Base-by-base conservation (phyloP, 1,284 basidiomycete genomes). In the Sutorius eximius region DNA sequence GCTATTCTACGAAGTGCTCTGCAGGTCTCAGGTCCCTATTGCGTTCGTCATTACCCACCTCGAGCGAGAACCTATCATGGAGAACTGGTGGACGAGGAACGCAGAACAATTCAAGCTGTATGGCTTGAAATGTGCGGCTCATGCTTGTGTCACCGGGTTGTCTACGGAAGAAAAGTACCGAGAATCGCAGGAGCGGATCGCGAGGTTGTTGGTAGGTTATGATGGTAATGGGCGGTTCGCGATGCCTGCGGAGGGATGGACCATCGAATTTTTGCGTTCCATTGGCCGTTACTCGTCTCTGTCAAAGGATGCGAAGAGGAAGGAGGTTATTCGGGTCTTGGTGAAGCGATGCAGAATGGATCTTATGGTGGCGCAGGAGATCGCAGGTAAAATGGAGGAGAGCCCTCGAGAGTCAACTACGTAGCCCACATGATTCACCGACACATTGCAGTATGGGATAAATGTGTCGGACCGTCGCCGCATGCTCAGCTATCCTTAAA, bases 41-140 rank as follows among this genome's bases (percentile, higher is more conserved):
- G 69, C 71, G 3, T 11, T 74, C 13, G 65, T 71, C n/a, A 56
- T 77, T 24, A 77, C 75, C 2, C 66, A 75, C 6, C 65, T 76
- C 3, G 76, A 77, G 53, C 52, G 64, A 7, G 73, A 77, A 30
- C 12, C 27, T 1, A 13, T 45, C 15, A 70, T 69, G 68, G 70
- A 73, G 27, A 11, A 41, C 10, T 70, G 71, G 68, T 73, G 71
- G 68, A 42, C 32, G 8, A 61, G 67, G 40, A 72, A 73, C 8
- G 18, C 22, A 30, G 54, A 45, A 0, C 51, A 47, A 41, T 45
- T 70, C 7, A 59, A 61, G 7, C 65, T 51, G 34, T 61, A 63
- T 12, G 65, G 68, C 34, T 61, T 70, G 57, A 65, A 59, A 18
- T 53, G 52, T 29, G 59, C 59, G 0, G 61, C 49, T 16, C 71